Evolutionary conservation across 1,284 basidiomycete species (phyloP).

Genomic region (Boletus sp.): DNA sequence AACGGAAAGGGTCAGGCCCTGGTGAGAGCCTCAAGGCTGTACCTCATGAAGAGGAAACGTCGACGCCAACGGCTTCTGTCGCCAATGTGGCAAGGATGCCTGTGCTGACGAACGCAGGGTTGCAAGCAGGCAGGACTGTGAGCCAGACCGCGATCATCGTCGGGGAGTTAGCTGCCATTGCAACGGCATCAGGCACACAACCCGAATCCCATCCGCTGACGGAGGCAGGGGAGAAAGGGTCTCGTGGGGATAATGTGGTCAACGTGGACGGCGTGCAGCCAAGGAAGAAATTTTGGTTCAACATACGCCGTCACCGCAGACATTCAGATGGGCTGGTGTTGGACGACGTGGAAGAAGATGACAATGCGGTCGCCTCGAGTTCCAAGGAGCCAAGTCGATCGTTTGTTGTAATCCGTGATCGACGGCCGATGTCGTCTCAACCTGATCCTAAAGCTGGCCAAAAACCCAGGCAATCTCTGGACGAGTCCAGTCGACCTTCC

Average conservation of each 20-base stretch:
- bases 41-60: conserved; percentile 35
- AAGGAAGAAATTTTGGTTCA: conserved; percentile 71
- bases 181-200: conserved; percentile 13
- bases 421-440: conserved; percentile 44
- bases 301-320: conserved; percentile 59
- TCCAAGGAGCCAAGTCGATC: conserved; percentile 47
- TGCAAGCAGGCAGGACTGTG: conserved; percentile 72
- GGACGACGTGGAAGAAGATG: conserved; percentile 40
- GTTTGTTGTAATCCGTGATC: conserved; percentile 71
- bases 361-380: conserved; percentile 38
- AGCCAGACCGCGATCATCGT: conserved; percentile 77
- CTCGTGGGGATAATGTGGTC: conserved; percentile 22
- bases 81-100: conserved; percentile 48
- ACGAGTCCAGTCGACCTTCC: conserved; percentile 36
- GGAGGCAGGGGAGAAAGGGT: conserved; percentile 20
- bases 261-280: conserved; percentile 47
- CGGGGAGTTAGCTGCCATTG: conserved; percentile 31
- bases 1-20: conserved; percentile 42
- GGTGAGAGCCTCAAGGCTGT: conserved; percentile 30
- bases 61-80: conserved; percentile 57
- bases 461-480: conserved; percentile 37
- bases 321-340: conserved; percentile 57
- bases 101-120: conserved; percentile 41
- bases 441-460: conserved; percentile 27
- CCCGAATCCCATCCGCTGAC: conserved; percentile 28